Evolutionary conservation across 352 stramenopile genomes (phyloP).

Genomic region (Globisporangium cystogenes): DNA sequence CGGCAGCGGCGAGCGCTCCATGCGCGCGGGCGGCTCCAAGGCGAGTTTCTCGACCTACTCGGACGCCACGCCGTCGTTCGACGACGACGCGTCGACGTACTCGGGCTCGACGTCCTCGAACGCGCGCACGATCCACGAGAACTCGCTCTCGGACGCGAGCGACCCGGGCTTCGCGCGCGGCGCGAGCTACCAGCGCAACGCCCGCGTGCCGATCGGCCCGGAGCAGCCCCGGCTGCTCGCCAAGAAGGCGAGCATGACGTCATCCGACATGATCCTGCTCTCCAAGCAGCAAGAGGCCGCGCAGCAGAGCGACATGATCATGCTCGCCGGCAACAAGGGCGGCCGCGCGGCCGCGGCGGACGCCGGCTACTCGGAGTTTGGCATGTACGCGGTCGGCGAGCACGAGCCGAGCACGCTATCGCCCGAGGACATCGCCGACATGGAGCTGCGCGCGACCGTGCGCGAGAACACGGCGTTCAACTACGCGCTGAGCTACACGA

Average conservation of each 20-base stretch:
- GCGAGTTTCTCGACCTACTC: slow-evolving; percentile 43
- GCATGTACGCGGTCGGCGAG: slow-evolving; percentile 19
- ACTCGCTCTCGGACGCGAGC: slow-evolving; percentile 47
- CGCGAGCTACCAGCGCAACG: slow-evolving; percentile 39
- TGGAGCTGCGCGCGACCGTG: slow-evolving; percentile 62
- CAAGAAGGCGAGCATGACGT: slow-evolving; percentile 15
- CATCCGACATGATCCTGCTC: slow-evolving; percentile 24
- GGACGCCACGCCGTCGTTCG: slow-evolving; percentile 37
- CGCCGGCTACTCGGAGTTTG: slow-evolving; percentile 27
- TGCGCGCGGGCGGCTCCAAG: slow-evolving; percentile 26
- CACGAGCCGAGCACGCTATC: slow-evolving; percentile 23
- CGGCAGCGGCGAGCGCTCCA: slow-evolving; percentile 16
- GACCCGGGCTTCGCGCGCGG: slow-evolving; percentile 34
- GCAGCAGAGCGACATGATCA: slow-evolving; percentile 47
- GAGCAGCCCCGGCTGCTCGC: slow-evolving; percentile 16
- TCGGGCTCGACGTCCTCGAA: slow-evolving; percentile 24
- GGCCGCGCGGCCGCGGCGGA: slow-evolving; percentile 15
- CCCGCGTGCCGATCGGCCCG: slow-evolving; percentile 8
- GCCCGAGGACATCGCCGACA: slow-evolving; percentile 41
- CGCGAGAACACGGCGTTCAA: slow-evolving; percentile 71
- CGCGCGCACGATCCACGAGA: slow-evolving; percentile 24
- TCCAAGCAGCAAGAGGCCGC: slow-evolving; percentile 13
- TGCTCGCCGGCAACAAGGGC: slow-evolving; percentile 23
- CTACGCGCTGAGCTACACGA: slow-evolving; percentile 80
- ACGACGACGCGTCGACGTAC: slow-evolving; percentile 32